Conservation (phyloP, 2,329 filamentous ascomycete genomes). For the Aspergillus latus region DNA sequence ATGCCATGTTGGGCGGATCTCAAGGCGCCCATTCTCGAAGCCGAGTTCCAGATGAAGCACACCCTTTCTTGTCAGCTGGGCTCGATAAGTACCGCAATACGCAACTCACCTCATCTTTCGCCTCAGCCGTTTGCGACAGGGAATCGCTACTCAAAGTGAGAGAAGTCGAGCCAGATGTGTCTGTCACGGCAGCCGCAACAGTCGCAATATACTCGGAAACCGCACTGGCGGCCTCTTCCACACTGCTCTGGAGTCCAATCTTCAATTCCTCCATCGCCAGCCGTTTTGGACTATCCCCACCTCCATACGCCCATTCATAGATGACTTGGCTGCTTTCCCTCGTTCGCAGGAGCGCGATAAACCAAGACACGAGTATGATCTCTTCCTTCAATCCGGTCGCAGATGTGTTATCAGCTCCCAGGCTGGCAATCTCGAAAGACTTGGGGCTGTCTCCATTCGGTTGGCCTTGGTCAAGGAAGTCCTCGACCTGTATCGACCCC, state of each 20-base stretch:
- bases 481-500: slow-evolving; percentile 11
- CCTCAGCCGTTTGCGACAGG: slow-evolving; percentile 21
- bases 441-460: slow-evolving; percentile 18
- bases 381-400: slow-evolving; percentile 44
- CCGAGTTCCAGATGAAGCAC: slow-evolving; percentile 35
- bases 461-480: neutral
- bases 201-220: slow-evolving; percentile 29
- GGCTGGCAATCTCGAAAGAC: slow-evolving; percentile 30
- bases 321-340: slow-evolving; percentile 39
- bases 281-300: slow-evolving; percentile 14
- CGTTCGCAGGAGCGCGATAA: slow-evolving; percentile 46
- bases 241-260: slow-evolving; percentile 32
- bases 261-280: slow-evolving; percentile 37
- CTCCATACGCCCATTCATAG: slow-evolving; percentile 44
- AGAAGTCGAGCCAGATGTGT: neutral
- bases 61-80: slow-evolving; percentile 23
- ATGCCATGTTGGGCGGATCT: slow-evolving; percentile 46
- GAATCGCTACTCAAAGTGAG: slow-evolving; percentile 29
- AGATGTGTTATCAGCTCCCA: slow-evolving; percentile 28
- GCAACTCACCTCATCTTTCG: slow-evolving; percentile 26
- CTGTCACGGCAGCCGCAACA: slow-evolving; percentile 11
- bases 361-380: slow-evolving; percentile 46
- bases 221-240: slow-evolving; percentile 27
- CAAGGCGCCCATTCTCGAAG: slow-evolving; percentile 29
- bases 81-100: neutral